Conservation (phyloP, 2,329 filamentous ascomycete species). For the Acrocalymma vagum region DNA sequence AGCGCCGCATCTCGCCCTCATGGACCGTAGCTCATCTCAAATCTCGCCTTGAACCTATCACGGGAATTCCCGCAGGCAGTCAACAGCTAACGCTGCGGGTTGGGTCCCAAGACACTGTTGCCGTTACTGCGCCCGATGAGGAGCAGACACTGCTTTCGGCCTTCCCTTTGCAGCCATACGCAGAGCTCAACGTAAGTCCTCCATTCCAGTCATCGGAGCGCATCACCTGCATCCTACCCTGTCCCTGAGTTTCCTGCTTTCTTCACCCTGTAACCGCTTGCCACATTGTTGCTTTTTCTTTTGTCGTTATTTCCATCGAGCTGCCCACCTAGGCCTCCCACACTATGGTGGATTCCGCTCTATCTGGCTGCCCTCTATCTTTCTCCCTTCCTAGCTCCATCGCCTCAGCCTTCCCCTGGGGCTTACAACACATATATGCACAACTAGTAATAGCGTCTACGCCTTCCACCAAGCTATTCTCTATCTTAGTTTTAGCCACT, state of each 20-base stretch:
- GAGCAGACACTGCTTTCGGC: constrained; percentile 70
- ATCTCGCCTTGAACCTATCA: constrained; percentile 88
- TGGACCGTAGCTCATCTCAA: constrained; percentile 90
- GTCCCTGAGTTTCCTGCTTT: constrained; percentile 12
- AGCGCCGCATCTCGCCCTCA: constrained; percentile 89
- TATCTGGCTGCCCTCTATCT: constrained; percentile 7
- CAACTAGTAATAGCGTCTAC: too few relatives aligned
- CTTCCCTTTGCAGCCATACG: constrained; percentile 76
- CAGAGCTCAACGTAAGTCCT: constrained; percentile 78
- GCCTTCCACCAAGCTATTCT: constrained; percentile 35
- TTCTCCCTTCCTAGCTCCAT: constrained; percentile 22
- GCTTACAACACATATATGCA: constrained; percentile 26
- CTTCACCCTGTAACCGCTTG: constrained; percentile 36
- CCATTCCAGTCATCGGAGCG: constrained; percentile 23
- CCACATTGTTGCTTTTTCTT: constrained; percentile 42
- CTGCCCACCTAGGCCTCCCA: constrained; percentile 15
- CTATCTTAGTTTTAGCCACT: constrained; percentile 22
- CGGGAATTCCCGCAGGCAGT: constrained; percentile 82
- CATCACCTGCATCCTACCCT: constrained; percentile 22
- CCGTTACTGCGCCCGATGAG: constrained; percentile 76
- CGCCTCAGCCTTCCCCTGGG: constrained; percentile 22
- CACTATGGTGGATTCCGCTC: constrained; percentile 12
- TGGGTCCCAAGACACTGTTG: constrained; percentile 67
- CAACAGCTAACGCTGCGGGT: constrained; percentile 80
- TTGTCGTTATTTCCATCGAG: constrained; percentile 21